Conservation (phyloP, 2,329 filamentous ascomycete genomes). For the Allantophomopsis lycopodina region DNA sequence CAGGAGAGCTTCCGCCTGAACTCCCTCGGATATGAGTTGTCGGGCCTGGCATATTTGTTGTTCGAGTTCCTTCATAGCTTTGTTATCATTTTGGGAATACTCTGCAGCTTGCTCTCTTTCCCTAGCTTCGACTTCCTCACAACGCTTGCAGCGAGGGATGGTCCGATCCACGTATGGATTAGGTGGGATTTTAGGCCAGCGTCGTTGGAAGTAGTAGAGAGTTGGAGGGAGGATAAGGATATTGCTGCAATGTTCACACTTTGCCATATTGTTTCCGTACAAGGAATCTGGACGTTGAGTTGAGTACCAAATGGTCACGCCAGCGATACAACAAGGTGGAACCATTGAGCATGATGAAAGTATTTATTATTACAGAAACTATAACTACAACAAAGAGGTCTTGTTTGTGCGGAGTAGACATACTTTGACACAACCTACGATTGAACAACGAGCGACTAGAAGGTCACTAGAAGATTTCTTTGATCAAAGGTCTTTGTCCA, state of each 20-base stretch:
- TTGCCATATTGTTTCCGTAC: conserved; percentile 1
- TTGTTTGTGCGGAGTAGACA: no score
- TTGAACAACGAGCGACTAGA: no score
- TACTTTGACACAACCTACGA: no score
- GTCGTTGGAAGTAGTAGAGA: conserved; percentile 4
- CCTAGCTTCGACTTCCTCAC: conserved; percentile 6
- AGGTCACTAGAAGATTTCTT: no score
- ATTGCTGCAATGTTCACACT: conserved; percentile 4
- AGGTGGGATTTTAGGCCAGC: conserved; percentile 6
- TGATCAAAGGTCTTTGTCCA: neutral
- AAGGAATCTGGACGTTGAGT: neutral
- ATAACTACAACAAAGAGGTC: no score
- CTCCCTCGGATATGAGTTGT: conserved; percentile 6
- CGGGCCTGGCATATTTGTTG: conserved; percentile 6
- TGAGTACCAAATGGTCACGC: no score
- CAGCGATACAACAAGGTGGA: no score
- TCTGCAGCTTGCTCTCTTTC: no score
- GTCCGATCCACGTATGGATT: conserved; percentile 7
- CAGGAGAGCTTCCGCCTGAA: conserved; percentile 6
- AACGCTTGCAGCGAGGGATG: conserved; percentile 10
- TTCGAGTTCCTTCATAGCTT: conserved; percentile 6
- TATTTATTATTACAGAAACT: no score
- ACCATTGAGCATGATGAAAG: no score
- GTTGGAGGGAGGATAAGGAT: conserved; percentile 8
- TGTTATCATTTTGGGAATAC: conserved; percentile 3